Conservation (phyloP, 2,329 filamentous ascomycete genomes). For the Ustulina deusta region DNA sequence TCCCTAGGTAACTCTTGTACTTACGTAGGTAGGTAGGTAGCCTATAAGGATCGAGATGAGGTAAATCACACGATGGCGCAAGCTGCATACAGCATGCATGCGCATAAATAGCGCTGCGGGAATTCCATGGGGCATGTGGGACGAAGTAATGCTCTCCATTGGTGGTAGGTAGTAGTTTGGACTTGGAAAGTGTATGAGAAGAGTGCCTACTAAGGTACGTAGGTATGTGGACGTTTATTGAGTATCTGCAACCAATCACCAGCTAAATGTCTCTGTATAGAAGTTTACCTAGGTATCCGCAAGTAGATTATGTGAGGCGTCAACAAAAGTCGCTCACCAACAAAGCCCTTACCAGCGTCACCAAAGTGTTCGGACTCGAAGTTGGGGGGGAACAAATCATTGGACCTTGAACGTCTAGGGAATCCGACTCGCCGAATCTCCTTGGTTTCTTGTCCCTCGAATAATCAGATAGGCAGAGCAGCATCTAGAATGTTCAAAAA, state of each 20-base stretch:
- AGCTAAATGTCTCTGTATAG: not conserved
- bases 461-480: not conserved
- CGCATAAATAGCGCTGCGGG: slow-evolving; percentile 22
- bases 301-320: not conserved
- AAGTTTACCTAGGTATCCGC: not conserved
- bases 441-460: not conserved
- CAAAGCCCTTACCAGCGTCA: not conserved
- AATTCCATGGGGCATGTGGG: slow-evolving; percentile 20
- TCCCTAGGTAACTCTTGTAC: too few relatives aligned
- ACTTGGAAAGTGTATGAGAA: too few relatives aligned
- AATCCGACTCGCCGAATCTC: not conserved
- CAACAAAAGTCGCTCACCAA: slow-evolving; percentile 24
- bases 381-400: slow-evolving; percentile 14
- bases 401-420: not conserved
- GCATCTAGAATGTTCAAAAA: slow-evolving; percentile 1
- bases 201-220: too few relatives aligned
- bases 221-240: too few relatives aligned
- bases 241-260: not conserved
- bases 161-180: not conserved
- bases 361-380: slow-evolving; percentile 8
- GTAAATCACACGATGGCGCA: slow-evolving; percentile 12
- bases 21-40: too few relatives aligned
- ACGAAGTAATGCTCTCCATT: slow-evolving; percentile 8
- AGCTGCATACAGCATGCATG: not conserved
- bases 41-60: not conserved